Evolutionary conservation across 1,284 basidiomycete species (phyloP).

Genomic region (Pyrrhoderma noxium): DNA sequence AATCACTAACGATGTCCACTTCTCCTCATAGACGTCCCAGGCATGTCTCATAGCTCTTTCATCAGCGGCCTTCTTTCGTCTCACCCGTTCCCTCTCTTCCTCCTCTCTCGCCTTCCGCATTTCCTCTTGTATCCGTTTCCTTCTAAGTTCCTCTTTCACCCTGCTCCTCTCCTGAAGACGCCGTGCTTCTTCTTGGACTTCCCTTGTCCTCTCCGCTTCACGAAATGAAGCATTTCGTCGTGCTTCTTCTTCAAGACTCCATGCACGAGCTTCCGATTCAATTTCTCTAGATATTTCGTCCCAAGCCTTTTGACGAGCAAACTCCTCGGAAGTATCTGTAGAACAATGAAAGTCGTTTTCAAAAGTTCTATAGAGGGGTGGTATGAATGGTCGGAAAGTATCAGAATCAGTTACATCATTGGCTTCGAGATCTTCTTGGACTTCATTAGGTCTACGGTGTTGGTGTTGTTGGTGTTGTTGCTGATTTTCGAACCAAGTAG

Average conservation of each 20-base stretch:
- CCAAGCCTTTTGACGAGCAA: slow-evolving; percentile 33
- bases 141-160: slow-evolving; percentile 25
- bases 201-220: slow-evolving; percentile 30
- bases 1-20: slow-evolving; percentile 44
- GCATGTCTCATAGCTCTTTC: slow-evolving; percentile 33
- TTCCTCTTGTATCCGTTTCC: slow-evolving; percentile 40
- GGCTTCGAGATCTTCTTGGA: too few relatives aligned
- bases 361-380: too few relatives aligned
- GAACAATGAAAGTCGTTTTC: too few relatives aligned
- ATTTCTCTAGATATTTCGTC: slow-evolving; percentile 44
- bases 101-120: slow-evolving; percentile 22
- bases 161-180: slow-evolving; percentile 24
- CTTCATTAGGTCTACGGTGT: slow-evolving; percentile 19
- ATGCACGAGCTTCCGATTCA: slow-evolving; percentile 42
- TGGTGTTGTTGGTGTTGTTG: slow-evolving; percentile 46
- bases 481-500: slow-evolving; percentile 50
- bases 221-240: slow-evolving; percentile 21
- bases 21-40: slow-evolving; percentile 54
- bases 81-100: slow-evolving; percentile 6
- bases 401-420: too few relatives aligned
- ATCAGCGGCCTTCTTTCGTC: background rate
- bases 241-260: slow-evolving; percentile 39
- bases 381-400: too few relatives aligned
- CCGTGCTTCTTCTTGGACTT: slow-evolving; percentile 28
- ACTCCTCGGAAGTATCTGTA: too few relatives aligned